Conservation (phyloP, 2,329 filamentous ascomycete genomes). For the Calonectria ilicicola region DNA sequence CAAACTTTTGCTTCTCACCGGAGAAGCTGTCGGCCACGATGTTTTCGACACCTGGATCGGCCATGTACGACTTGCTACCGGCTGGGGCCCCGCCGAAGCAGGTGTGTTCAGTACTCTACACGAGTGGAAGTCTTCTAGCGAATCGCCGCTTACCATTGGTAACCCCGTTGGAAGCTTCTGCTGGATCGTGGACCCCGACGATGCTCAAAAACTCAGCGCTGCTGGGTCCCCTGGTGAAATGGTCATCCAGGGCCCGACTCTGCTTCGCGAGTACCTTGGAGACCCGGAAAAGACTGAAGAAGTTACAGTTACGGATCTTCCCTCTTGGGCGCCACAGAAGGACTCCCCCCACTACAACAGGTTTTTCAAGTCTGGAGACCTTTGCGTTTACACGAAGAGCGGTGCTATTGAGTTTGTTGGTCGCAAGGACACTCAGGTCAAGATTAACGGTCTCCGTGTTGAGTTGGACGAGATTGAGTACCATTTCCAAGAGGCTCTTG, state of each 20-base stretch:
- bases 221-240: conserved; percentile 42
- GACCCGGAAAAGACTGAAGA: conserved; percentile 35
- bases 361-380: conserved; percentile 40
- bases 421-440: conserved; percentile 66
- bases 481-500: neutral
- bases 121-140: neutral
- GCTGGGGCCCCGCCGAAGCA: conserved; percentile 34
- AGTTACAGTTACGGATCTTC: conserved; percentile 45
- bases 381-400: conserved; percentile 43
- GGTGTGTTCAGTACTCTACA: neutral
- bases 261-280: conserved; percentile 40
- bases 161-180: neutral
- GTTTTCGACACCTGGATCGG: conserved; percentile 29
- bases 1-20: conserved; percentile 18
- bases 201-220: conserved; percentile 35
- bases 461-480: conserved; percentile 50
- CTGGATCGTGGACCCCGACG: conserved; percentile 41
- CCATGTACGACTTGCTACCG: conserved; percentile 22
- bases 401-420: conserved; percentile 56
- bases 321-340: conserved; percentile 25
- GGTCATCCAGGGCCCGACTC: conserved; percentile 40
- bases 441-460: conserved; percentile 65
- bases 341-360: conserved; percentile 24
- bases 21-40: conserved; percentile 16
- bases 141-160: conserved; percentile 1